Evolutionary conservation across 768 basidiomycete genomes (phyloP).

Genomic region (Termitomyces sp.): DNA sequence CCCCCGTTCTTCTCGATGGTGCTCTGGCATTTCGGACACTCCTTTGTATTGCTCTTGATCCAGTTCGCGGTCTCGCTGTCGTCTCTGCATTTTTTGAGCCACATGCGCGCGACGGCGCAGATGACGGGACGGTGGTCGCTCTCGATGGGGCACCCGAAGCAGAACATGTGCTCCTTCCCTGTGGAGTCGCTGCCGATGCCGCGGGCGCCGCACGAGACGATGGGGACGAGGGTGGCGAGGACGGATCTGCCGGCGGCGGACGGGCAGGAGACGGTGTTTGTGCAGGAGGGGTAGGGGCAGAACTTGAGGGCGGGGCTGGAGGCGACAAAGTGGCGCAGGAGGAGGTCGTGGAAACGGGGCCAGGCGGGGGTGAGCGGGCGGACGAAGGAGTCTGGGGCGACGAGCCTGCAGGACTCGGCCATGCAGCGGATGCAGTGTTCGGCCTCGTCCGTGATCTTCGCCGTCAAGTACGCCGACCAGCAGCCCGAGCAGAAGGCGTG

Average conservation of each 20-base stretch:
- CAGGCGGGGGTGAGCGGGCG: constrained; percentile 38
- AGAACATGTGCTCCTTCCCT: constrained; percentile 75
- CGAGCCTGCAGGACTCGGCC: constrained; percentile 71
- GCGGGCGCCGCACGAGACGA: constrained; percentile 76
- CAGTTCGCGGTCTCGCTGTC: constrained; percentile 99
- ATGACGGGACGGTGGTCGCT: constrained; percentile 90
- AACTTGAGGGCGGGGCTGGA: constrained; percentile 83
- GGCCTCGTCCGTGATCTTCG: constrained; percentile 82
- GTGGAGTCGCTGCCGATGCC: constrained; percentile 34
- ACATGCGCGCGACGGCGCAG: constrained; percentile 85
- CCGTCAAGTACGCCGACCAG: constrained; percentile 76
- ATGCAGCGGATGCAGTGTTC: constrained; percentile 75
- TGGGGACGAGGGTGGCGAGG: constrained; percentile 81
- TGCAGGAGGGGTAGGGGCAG: constrained; percentile 94
- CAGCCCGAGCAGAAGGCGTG: constrained; percentile 84
- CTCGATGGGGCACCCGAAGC: constrained; percentile 91
- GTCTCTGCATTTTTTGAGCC: constrained; percentile 96
- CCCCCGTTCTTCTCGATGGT: constrained; percentile 99
- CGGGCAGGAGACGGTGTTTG: constrained; percentile 89
- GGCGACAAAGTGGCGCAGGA: constrained; percentile 87
- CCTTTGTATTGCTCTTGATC: constrained; percentile 99
- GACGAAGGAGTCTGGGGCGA: constrained; percentile 64
- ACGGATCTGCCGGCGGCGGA: constrained; percentile 73
- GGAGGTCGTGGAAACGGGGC: constrained; percentile 80
- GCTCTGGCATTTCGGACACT: constrained; percentile 92